Percentiles rank a stretch among this genome's conserved stretches.
phyloP scores from a whole-genome alignment of 78 protist species.

The Isochrysis galbana region DNA sequence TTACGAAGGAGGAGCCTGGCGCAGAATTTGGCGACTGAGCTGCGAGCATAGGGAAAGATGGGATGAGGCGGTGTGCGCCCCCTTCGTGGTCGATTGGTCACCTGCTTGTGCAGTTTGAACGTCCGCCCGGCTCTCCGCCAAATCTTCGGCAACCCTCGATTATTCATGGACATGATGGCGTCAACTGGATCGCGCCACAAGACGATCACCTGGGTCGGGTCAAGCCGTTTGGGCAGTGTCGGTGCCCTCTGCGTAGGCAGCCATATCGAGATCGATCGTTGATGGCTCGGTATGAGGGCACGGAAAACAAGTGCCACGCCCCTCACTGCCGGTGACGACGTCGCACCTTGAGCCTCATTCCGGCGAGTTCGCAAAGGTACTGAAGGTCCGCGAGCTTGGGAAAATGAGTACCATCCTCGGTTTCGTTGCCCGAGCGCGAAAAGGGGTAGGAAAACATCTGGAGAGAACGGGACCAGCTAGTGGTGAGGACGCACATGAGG shows the following conservation, averaged over 20 bases:
- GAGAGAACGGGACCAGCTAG: too few species aligned
- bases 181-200: not conserved
- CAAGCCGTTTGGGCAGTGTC: not conserved
- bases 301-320: not conserved
- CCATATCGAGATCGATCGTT: not conserved
- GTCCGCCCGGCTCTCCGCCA: slow-evolving; percentile 7
- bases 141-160: slow-evolving; percentile 18
- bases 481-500: too few species aligned
- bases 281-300: not conserved
- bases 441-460: slow-evolving; percentile 10
- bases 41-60: too few species aligned
- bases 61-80: too few species aligned
- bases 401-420: not conserved
- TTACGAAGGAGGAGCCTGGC: too few species aligned
- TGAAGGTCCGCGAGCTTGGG: not conserved
- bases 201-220: too few species aligned
- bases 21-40: too few species aligned
- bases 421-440: slow-evolving; percentile 1
- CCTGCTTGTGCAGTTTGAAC: slow-evolving; percentile 27
- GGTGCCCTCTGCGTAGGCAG: not conserved
- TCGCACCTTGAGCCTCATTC: not conserved
- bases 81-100: too few species aligned
- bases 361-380: not conserved
- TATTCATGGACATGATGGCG: slow-evolving; percentile 26
- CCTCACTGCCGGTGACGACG: not conserved